phyloP scores from a whole-genome alignment of 192 early-diverging fungal species.

The Piromyces finnis region DNA sequence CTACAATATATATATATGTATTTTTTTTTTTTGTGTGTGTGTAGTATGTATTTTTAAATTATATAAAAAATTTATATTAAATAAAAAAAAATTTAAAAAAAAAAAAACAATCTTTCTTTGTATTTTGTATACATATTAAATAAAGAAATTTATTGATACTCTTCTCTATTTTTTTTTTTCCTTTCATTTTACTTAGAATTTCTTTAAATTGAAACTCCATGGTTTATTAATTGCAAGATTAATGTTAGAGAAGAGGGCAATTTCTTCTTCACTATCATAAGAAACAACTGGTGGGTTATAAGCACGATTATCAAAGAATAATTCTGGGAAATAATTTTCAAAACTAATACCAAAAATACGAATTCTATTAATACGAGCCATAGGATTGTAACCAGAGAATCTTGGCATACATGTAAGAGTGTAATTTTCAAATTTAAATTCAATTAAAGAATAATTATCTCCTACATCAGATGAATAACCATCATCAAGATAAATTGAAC shows the following conservation, averaged over 20 bases:
- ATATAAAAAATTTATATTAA: too few species aligned
- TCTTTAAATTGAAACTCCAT: neutral
- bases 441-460: conserved; percentile 1
- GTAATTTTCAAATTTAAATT: neutral
- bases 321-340: neutral
- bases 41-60: too few species aligned
- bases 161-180: too few species aligned
- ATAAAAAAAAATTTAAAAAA: too few species aligned
- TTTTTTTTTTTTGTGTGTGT: too few species aligned
- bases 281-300: neutral
- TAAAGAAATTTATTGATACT: too few species aligned
- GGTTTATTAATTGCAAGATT: neutral
- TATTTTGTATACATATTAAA: too few species aligned
- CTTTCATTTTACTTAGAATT: neutral
- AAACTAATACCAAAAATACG: neutral
- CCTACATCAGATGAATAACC: conserved; percentile 21
- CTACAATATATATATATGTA: too few species aligned
- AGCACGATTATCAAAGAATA: neutral
- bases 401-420: neutral
- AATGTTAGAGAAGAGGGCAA: neutral
- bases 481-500: conserved; percentile 40
- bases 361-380: neutral
- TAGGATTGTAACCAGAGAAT: neutral
- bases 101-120: too few species aligned
- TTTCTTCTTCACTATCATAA: neutral